phyloP scores from a whole-genome alignment of 108 stramenopile species.

The Epipyxis sp. region DNA sequence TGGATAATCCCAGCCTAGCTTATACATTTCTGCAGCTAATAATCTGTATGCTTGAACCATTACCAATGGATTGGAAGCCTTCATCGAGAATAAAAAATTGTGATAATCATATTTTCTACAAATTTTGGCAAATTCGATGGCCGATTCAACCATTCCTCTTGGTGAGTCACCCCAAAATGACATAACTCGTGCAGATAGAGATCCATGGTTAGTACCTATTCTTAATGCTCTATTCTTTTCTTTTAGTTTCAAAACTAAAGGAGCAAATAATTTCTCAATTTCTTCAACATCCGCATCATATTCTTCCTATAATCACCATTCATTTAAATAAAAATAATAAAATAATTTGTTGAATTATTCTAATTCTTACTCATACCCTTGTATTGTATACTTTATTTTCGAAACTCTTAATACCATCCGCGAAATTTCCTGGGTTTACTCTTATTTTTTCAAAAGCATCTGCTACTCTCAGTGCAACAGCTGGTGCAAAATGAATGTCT shows the following conservation, averaged over 20 bases:
- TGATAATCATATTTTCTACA: conserved; percentile 86
- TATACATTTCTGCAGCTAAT: conserved; percentile 82
- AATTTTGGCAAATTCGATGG: conserved; percentile 92
- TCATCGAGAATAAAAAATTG: conserved; percentile 98
- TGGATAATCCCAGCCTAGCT: conserved; percentile 90
- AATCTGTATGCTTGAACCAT: conserved; percentile 93
- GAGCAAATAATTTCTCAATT: conserved; percentile 42
- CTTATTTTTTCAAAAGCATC: conserved; percentile 94
- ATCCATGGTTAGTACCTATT: conserved; percentile 95
- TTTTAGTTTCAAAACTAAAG: conserved; percentile 78
- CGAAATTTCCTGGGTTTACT: conserved; percentile 96
- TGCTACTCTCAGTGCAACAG: conserved; percentile 75
- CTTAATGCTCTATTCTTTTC: conserved; percentile 83
- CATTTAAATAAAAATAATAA: background rate
- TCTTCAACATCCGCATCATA: conserved; percentile 39
- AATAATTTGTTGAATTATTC: background rate
- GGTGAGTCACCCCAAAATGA: conserved; percentile 92
- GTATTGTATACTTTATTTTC: conserved; percentile 85
- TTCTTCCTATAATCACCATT: conserved; percentile 38
- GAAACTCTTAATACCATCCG: conserved; percentile 86
- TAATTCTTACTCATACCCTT: conserved; percentile 46
- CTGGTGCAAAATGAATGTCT: conserved; percentile 95
- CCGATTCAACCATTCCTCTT: conserved; percentile 95
- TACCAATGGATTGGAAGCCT: conserved; percentile 92
- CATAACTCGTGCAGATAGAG: conserved; percentile 75